phyloP scores from a whole-genome alignment of 331 rosid genomes.

The Pyrus hybrid region DNA sequence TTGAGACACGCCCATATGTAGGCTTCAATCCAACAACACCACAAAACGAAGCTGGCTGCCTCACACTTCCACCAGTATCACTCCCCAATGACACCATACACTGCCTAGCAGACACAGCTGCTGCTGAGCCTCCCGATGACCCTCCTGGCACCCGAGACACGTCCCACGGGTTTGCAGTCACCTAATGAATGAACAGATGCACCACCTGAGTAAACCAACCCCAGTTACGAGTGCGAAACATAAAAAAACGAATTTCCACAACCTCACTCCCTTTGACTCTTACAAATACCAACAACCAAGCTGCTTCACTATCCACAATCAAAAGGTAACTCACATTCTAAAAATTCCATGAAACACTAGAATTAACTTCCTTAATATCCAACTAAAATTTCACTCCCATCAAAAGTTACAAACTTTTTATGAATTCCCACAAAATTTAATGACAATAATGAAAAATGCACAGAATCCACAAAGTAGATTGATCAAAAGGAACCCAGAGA shows the following conservation, averaged over 20 bases:
- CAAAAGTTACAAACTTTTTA: neutral
- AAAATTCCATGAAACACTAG: neutral
- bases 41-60: slow-evolving; percentile 97
- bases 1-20: slow-evolving; percentile 88
- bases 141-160: slow-evolving; percentile 93
- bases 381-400: neutral
- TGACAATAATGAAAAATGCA: neutral
- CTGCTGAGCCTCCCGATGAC: slow-evolving; percentile 95
- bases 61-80: slow-evolving; percentile 98
- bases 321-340: neutral
- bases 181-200: slow-evolving; percentile 84
- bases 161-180: slow-evolving; percentile 98
- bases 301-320: neutral
- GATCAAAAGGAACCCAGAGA: neutral
- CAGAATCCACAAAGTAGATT: neutral
- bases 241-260: neutral
- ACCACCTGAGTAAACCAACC: slow-evolving; percentile 85
- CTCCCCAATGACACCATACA: slow-evolving; percentile 88
- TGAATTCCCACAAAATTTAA: neutral
- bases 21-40: slow-evolving; percentile 99
- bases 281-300: neutral
- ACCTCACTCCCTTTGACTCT: neutral
- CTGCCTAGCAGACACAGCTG: slow-evolving; percentile 97
- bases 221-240: slow-evolving; percentile 40
- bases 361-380: neutral